Conservation (phyloP, 2,329 filamentous ascomycete species). For the Fusarium nurragi region DNA sequence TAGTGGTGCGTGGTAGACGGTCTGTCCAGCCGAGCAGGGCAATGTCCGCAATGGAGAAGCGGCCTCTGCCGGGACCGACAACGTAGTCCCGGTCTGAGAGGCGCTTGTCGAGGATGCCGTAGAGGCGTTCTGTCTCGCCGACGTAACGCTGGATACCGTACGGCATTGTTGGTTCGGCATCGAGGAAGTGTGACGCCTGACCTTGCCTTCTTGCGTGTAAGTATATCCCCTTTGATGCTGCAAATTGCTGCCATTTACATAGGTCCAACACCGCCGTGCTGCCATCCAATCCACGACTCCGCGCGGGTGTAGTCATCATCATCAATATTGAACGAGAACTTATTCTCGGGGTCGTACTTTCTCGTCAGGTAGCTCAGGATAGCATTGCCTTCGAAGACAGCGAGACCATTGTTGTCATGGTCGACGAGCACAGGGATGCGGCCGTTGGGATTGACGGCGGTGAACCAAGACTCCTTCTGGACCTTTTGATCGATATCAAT, state of each 20-base stretch:
- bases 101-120: conserved; percentile 75
- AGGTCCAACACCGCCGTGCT: conserved; percentile 79
- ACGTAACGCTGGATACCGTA: conserved; percentile 79
- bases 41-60: conserved; percentile 76
- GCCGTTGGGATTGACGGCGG: conserved; percentile 69
- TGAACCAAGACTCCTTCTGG: conserved; percentile 75
- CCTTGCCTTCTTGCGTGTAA: conserved; percentile 66
- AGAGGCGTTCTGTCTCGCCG: conserved; percentile 79
- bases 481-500: conserved; percentile 70
- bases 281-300: conserved; percentile 69
- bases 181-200: conserved; percentile 78
- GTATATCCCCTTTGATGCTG: not conserved
- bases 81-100: conserved; percentile 63
- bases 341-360: conserved; percentile 72
- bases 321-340: conserved; percentile 52
- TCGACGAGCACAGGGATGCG: conserved; percentile 73
- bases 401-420: conserved; percentile 68
- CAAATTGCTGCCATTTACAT: conserved; percentile 48
- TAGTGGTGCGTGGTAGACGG: conserved; percentile 52
- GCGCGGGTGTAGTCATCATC: conserved; percentile 50
- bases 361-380: conserved; percentile 79
- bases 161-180: conserved; percentile 73
- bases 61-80: conserved; percentile 63
- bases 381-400: conserved; percentile 78
- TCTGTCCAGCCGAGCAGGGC: conserved; percentile 76